Percentiles rank a stretch among this genome's conserved stretches.
These are phyloP conservation scores for Arabidopsis hybrid DNA, from an alignment of 441 rosid genomes.

Conservation along the genomic window DNA sequence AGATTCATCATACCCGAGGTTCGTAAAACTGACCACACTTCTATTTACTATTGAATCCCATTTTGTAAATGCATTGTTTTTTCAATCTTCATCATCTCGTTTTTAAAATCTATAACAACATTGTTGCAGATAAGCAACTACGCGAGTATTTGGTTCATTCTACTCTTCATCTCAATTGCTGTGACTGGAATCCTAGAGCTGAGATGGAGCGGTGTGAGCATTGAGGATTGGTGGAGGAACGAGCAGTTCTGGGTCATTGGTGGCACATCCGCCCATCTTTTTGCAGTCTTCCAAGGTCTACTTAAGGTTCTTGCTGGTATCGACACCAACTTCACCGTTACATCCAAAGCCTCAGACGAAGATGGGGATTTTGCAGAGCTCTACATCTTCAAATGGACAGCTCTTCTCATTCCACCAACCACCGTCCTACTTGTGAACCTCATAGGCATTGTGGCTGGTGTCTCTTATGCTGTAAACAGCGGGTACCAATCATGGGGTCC, in stretches of 20 bases:
- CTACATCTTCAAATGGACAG: constrained; percentile 95
- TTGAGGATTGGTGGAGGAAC: constrained; percentile 99
- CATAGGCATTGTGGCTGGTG: constrained; percentile 96
- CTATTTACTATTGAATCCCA: background rate
- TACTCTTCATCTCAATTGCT: constrained; percentile 83
- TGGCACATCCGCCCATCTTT: constrained; percentile 96
- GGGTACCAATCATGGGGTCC: constrained; percentile 99
- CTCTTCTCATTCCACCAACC: constrained; percentile 96
- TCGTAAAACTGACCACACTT: constrained; percentile 33
- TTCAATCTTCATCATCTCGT: constrained; percentile 2
- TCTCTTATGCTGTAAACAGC: constrained; percentile 88
- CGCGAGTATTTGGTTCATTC: constrained; percentile 97
- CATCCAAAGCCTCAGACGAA: constrained; percentile 90
- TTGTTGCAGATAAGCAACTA: constrained; percentile 89
- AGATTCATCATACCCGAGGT: constrained; percentile 98
- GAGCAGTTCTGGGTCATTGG: constrained; percentile 99
- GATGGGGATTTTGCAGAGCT: constrained; percentile 97
- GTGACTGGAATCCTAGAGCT: constrained; percentile 89
- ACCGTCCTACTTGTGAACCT: constrained; percentile 85
- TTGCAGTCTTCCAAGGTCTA: constrained; percentile 97
- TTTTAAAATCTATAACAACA: constrained; percentile 11
- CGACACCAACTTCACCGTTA: constrained; percentile 96
- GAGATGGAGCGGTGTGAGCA: constrained; percentile 92
- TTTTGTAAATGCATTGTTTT: background rate
- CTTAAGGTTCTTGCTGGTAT: constrained; percentile 96